Conservation (phyloP, 225 moss, liverwort and hornwort species). For the Bryoerythrophyllum caledonicum region DNA sequence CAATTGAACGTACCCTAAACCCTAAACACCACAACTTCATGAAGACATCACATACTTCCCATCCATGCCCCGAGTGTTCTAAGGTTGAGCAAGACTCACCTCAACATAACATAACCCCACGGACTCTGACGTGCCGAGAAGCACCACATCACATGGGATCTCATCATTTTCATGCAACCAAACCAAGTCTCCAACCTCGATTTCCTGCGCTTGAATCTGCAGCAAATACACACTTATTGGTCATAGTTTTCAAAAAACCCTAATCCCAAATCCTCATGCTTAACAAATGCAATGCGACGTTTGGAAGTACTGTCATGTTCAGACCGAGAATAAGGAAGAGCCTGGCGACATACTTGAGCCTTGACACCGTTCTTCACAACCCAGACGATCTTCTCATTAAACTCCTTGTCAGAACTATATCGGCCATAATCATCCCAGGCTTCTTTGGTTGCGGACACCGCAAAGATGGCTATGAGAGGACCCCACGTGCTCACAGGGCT, state of each 20-base stretch:
- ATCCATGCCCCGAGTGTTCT: no score
- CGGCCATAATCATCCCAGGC: constrained; percentile 97
- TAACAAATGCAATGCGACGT: neutral
- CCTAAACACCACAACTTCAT: no score
- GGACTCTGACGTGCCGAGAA: constrained; percentile 86
- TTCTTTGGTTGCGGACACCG: constrained; percentile 97
- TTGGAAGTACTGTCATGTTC: no score
- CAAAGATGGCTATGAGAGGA: constrained; percentile 84
- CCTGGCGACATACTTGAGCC: constrained; percentile 55
- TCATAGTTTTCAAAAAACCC: constrained; percentile 18
- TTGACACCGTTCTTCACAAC: constrained; percentile 63
- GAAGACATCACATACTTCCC: no score
- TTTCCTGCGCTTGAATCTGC: constrained; percentile 89
- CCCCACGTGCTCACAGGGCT: constrained; percentile 99
- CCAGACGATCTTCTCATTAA: constrained; percentile 81
- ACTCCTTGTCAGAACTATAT: constrained; percentile 80
- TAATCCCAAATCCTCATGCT: constrained; percentile 20
- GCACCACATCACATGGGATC: constrained; percentile 89
- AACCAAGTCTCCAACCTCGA: constrained; percentile 88
- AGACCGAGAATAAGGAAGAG: neutral
- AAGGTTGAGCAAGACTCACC: constrained; percentile 52
- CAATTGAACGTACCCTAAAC: no score
- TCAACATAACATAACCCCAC: constrained; percentile 79
- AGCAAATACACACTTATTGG: neutral
- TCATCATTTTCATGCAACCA: constrained; percentile 88